Evolutionary conservation across 768 basidiomycete species (phyloP), one percentile per base, ranked within the genome.

Genomic region (Collybiopsis confluens): DNA sequence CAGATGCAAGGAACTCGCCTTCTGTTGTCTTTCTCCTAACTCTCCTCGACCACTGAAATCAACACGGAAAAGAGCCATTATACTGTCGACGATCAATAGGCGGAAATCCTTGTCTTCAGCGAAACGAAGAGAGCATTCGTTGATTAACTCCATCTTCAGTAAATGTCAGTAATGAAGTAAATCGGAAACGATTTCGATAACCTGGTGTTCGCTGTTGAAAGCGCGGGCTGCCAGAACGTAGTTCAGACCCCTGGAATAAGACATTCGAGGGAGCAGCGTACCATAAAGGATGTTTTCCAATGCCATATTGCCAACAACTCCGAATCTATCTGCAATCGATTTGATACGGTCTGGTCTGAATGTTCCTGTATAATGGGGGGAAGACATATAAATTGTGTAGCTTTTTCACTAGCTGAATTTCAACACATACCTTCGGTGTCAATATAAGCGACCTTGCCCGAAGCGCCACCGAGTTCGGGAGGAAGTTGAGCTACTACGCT

Each of bases 31-130:
- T 72, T 95, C 93, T 60, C 92, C 94, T 37, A 97, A 71, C 66
- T 97, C 96, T 27, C 95, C 96, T 73, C 95, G 76, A 20, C 95
- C 95, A 3, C 90, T 91, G 66, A 76, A 98, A 68, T 98, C 95
- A 41, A 93, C 90, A 18, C 93, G 83, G 68, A 98, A 98, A 5
- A 96, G 78, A 26, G 95, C 96, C 92, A 98, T 96, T 56, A 98
- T 95, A 61, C 91, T 94, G 66, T 98, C 96, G 33, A 98, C 81
- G 55, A 98, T 93, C 62, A 92, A 69, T 26, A 90, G 75, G 44
- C 84, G 75, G 61, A 85, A 92, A 62, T 90, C 87, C 62, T 89
- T 92, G 66, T 93, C 92, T 64, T 94, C 92, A 0, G 92, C 89
- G 63, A 94, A 92, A 46, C 92, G 85, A 56, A 85, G 74, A 2